Evolutionary conservation across 2,329 filamentous ascomycete species (phyloP), one percentile per base, ranked within the genome.

Genomic region (Colletotrichum lini): DNA sequence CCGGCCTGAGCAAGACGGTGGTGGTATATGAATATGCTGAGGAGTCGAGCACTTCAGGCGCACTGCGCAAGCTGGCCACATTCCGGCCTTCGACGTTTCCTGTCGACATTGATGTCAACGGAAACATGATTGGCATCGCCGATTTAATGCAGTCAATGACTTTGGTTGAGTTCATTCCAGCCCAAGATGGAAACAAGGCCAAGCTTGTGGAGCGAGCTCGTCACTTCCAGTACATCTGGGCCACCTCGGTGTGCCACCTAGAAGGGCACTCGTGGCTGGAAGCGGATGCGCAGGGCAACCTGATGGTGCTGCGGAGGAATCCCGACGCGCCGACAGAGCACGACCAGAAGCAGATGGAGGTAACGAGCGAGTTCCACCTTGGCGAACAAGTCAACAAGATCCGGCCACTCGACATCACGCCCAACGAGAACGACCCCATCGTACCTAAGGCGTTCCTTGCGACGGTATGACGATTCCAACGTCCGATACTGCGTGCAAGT

Each of bases 371-470:
- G 80, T 90, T 98, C 73, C 91, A 92, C 54, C 85, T 99, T 12
- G 95, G 96, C 1, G 96, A 99, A 80, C 94, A 96, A 89, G 94
- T 98, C 66, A 99, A 99, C 78, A 89, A 91, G 42, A 97, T 98
- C 66, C 89, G 92, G 26, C 89, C 89, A 38, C 89, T 98, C 21
- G 86, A 92, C 65, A 90, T 97, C 12, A 86, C 90, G 38, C 85
- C 90, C 3, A 87, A 87, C 21, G 84, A 90, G 44, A 91, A 87
- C 74, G 90, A 93, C 10, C 85, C 92, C 35, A 90, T 98, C 9
- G 84, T 92, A 9, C 96, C 96, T 0, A 91, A 90, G 77, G 96
- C 96, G 23, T 98, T 98, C 79, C 83, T 98, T 63, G 95, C 90
- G 70, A 98, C 96, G 65, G 95, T 96, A 88, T 84, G 92, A 81